These are phyloP conservation scores for Phyllosticta paracitricarpa DNA, from an alignment of 2,329 filamentous ascomycete species.

Conservation along the genomic window DNA sequence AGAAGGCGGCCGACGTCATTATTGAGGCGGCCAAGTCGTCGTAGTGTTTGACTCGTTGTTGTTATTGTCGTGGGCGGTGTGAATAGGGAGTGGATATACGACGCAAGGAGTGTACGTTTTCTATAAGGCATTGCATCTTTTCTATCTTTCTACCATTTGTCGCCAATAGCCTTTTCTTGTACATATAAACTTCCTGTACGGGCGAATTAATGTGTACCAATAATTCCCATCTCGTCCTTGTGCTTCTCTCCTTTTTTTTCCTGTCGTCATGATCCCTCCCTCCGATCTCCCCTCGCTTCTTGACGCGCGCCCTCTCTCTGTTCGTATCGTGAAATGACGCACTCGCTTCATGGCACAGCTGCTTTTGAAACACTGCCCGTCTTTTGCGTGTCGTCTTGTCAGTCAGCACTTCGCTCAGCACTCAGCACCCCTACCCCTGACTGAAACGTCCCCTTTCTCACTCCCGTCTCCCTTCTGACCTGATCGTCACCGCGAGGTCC, in stretches of 20 bases:
- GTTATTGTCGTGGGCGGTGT: neutral
- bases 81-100: neutral
- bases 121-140: neutral
- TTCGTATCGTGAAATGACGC: neutral
- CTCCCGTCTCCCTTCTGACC: no score
- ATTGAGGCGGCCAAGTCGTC: conserved; percentile 1
- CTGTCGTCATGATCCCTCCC: no score
- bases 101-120: neutral
- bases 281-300: neutral
- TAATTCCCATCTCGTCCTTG: neutral
- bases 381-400: no score
- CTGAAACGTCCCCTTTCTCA: no score
- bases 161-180: neutral
- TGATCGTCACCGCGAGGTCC: no score
- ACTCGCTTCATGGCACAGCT: neutral
- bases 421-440: no score
- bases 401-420: no score
- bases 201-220: neutral
- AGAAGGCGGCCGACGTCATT: conserved; percentile 49
- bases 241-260: no score
- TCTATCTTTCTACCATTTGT: neutral
- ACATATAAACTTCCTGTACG: neutral
- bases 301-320: neutral
- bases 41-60: neutral
- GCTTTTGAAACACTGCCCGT: no score